phyloP scores from a whole-genome alignment of 345 rosid genomes.

The Euphorbia pulcherrima region DNA sequence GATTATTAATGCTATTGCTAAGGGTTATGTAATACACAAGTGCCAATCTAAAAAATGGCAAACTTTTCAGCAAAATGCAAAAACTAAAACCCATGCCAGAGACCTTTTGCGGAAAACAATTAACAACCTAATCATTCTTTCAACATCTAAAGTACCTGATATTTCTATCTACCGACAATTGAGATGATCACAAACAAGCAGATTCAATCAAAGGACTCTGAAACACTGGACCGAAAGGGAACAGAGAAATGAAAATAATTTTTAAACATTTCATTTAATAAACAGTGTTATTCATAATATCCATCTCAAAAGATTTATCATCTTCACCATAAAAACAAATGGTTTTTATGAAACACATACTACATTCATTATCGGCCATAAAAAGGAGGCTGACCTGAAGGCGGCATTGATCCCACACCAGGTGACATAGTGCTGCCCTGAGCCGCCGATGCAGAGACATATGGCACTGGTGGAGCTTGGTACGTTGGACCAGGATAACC shows the following conservation, averaged over 20 bases:
- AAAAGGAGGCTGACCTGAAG: conserved; percentile 39
- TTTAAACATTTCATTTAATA: background rate
- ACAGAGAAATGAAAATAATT: background rate
- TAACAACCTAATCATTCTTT: no score
- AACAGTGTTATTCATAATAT: conserved; percentile 8
- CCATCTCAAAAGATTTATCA: background rate
- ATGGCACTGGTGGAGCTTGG: conserved; percentile 27
- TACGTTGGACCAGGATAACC: conserved; percentile 37
- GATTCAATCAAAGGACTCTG: background rate
- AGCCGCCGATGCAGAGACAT: conserved; percentile 29
- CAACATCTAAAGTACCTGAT: no score
- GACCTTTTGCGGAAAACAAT: no score
- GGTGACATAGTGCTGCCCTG: conserved; percentile 25
- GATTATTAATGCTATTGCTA: no score
- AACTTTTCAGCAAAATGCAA: no score
- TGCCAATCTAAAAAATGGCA: no score
- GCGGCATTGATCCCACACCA: conserved; percentile 20
- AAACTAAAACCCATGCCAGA: no score
- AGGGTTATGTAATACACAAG: no score
- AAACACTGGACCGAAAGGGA: background rate
- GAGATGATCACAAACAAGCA: background rate
- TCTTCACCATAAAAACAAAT: conserved; percentile 8
- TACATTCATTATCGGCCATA: conserved; percentile 36
- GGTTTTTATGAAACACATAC: background rate
- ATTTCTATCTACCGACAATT: no score